Conservation (phyloP, 1,284 basidiomycete genomes). For the Cutaneotrichosporon sp. region DNA sequence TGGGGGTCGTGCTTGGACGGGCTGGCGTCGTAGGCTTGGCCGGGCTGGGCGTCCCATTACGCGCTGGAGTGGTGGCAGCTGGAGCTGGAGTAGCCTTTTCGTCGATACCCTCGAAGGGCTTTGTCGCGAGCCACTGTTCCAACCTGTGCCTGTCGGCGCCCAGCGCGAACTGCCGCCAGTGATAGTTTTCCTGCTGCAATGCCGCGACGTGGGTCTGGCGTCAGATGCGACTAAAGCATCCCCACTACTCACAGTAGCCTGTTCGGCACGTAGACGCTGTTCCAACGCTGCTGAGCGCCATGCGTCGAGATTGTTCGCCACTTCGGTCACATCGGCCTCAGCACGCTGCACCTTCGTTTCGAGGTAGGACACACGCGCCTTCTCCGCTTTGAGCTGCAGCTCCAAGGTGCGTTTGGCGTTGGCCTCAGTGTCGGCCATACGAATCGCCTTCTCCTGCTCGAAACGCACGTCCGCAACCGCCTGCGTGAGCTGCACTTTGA, state of each 20-base stretch:
- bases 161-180: constrained; percentile 23
- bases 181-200: constrained; percentile 21
- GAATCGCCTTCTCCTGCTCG: constrained; percentile 14
- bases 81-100: neutral
- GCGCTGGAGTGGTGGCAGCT: no score
- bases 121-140: constrained; percentile 13
- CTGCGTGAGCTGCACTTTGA: constrained; percentile 15
- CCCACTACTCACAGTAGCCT: constrained; percentile 13
- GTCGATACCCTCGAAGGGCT: constrained; percentile 15
- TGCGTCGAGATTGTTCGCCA: constrained; percentile 15
- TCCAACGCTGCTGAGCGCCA: constrained; percentile 18
- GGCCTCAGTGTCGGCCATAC: constrained; percentile 13
- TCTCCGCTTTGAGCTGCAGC: constrained; percentile 19
- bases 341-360: constrained; percentile 13
- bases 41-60: neutral
- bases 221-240: neutral
- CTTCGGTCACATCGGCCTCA: constrained; percentile 8
- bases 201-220: constrained; percentile 15
- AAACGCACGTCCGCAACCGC: constrained; percentile 8
- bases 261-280: constrained; percentile 17
- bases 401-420: constrained; percentile 11
- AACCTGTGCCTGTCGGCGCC: constrained; percentile 19
- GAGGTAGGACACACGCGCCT: constrained; percentile 15
- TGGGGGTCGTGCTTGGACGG: neutral
- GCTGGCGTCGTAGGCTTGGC: neutral